Conservation (phyloP, 495 filamentous ascomycete genomes). For the Sordaria brevicollis region DNA sequence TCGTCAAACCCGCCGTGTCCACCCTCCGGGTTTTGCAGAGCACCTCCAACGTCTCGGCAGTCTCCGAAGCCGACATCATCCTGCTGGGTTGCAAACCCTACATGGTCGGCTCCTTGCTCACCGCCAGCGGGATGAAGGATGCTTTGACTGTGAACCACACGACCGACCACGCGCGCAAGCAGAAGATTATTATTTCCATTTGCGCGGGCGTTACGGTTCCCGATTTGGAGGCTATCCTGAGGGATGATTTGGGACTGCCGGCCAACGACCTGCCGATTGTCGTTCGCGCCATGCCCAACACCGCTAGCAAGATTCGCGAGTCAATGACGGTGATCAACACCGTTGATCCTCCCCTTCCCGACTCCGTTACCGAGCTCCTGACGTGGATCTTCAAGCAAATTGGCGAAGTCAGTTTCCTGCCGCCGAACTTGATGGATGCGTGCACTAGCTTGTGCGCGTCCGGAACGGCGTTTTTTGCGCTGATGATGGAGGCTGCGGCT, state of each 20-base stretch:
- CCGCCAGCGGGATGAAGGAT: constrained; percentile 51
- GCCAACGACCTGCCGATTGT: constrained; percentile 39
- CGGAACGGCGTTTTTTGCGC: constrained; percentile 67
- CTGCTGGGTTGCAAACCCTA: constrained; percentile 73
- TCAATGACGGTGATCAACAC: constrained; percentile 71
- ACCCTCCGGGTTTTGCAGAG: constrained; percentile 31
- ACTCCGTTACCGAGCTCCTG: constrained; percentile 42
- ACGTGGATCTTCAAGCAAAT: constrained; percentile 71
- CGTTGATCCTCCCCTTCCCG: constrained; percentile 45
- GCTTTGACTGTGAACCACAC: constrained; percentile 34
- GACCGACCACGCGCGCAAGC: constrained; percentile 12
- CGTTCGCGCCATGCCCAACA: constrained; percentile 75
- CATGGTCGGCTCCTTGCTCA: constrained; percentile 54
- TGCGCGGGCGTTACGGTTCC: constrained; percentile 65
- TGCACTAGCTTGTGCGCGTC: constrained; percentile 66
- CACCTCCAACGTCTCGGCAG: constrained; percentile 49
- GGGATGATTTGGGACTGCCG: constrained; percentile 26
- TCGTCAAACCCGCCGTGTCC: constrained; percentile 25
- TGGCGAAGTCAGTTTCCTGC: constrained; percentile 55
- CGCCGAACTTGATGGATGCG: constrained; percentile 59
- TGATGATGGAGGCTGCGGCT: constrained; percentile 67
- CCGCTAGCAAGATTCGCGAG: constrained; percentile 56
- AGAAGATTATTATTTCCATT: constrained; percentile 78
- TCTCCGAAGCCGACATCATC: constrained; percentile 50
- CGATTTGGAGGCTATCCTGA: constrained; percentile 53